Evolutionary conservation across 164 flowering plant genomes (phyloP).

Genomic region (Vitis cinerea): DNA sequence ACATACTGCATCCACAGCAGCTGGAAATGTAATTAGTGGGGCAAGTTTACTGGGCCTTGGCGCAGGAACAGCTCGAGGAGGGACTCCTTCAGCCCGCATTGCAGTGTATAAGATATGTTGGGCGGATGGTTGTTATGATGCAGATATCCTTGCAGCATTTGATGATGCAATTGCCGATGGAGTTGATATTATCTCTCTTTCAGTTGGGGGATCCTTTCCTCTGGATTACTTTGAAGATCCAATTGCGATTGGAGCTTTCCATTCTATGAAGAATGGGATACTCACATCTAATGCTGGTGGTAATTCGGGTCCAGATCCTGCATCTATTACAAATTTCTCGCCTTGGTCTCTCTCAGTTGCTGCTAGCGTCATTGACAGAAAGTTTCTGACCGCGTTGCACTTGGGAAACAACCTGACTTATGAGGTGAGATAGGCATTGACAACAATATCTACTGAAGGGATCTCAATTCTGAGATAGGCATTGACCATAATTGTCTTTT

Average conservation of each 20-base stretch:
- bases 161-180: conserved; percentile 27
- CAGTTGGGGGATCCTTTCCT: conserved; percentile 3
- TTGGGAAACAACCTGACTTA: conserved; percentile 22
- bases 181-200: conserved; percentile 23
- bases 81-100: conserved; percentile 24
- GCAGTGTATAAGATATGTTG: conserved; percentile 24
- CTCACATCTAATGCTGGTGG: conserved; percentile 30
- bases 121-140: conserved; percentile 12
- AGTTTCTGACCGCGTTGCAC: conserved; percentile 15
- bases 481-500: not conserved
- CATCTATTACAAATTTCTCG: conserved; percentile 7
- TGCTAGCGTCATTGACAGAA: conserved; percentile 36
- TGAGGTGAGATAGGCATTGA: conserved; percentile 13
- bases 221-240: conserved; percentile 7
- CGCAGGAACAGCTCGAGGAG: conserved; percentile 25
- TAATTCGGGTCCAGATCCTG: conserved; percentile 17
- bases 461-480: too few species aligned
- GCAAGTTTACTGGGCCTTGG: conserved; percentile 23
- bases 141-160: conserved; percentile 22
- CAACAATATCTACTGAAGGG: too few species aligned
- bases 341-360: conserved; percentile 33
- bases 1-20: conserved; percentile 23
- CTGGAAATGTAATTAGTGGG: conserved; percentile 11
- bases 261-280: conserved; percentile 31
- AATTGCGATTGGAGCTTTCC: conserved; percentile 33